These are phyloP conservation scores for Eucalyptus tenuipes DNA, from an alignment of 345 rosid species.

Conservation along the genomic window DNA sequence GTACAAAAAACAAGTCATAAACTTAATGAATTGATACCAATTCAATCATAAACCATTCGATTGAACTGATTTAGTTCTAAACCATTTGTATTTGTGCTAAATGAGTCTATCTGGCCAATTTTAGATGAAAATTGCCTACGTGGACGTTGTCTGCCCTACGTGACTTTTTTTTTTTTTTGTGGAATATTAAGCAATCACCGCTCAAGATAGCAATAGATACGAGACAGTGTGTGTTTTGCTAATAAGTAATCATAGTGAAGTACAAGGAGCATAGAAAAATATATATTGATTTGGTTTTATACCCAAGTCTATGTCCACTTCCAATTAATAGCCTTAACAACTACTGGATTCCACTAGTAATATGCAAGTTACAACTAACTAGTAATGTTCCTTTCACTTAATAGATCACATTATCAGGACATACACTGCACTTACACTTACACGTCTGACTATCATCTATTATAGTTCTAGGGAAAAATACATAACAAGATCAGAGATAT, in stretches of 20 bases:
- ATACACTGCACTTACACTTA: not conserved
- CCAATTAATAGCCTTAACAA: not conserved
- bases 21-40: not conserved
- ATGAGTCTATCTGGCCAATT: fast-evolving
- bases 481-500: not conserved
- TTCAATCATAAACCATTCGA: too few species aligned
- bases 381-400: not conserved
- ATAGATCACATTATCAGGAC: not conserved
- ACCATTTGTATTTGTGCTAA: not conserved
- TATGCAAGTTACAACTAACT: not conserved
- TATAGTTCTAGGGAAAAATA: not conserved
- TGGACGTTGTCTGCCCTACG: not conserved
- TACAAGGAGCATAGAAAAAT: not conserved
- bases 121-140: not conserved
- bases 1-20: not conserved
- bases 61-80: not conserved
- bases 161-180: fast-evolving
- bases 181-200: not conserved
- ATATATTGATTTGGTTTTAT: too few species aligned
- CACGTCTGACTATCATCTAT: not conserved
- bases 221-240: not conserved
- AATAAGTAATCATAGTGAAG: too few species aligned
- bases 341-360: not conserved
- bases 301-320: not conserved
- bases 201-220: not conserved